Evolutionary conservation across 2,329 filamentous ascomycete genomes (phyloP), one percentile per base, ranked within the genome.

Genomic region (Cercospora sp.): DNA sequence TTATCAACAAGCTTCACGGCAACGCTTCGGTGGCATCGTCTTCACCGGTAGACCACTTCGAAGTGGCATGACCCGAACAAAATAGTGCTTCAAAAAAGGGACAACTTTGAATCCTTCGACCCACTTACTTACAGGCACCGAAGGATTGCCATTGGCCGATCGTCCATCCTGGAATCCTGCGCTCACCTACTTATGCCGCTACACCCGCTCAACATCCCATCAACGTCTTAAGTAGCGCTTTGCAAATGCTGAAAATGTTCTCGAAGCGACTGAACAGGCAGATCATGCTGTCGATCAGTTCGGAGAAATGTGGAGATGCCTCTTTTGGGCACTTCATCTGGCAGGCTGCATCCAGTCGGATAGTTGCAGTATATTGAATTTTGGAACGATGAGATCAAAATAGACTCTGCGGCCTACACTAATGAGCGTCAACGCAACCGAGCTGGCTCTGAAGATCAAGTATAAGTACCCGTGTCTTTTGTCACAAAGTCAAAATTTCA

Each of bases 281-380:
- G 30, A 55, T 65, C 69, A 63, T 69, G 66, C 58, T 67, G 68
- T 63, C 51, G 68, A 71, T 71, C 68, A 60, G 28, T 30, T 59
- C 59, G 33, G 55, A 61, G 36, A 63, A 40, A 36, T 33, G 60
- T 36, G 63, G 40, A 62, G 16, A 57, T 20, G 16, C 55, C 55
- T 33, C 42, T 23, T 58, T 30, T 42, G 23, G 36, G 59, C n/a
- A 36, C 31, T 68, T 57, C 62, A 10, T 31, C 53, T 69, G 51
- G 55, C 60, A 70, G 65, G 69, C 68, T 68, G 63, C 70, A 65
- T 70, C 68, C 65, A 68, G 60, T 67, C 62, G 55, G 60, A 40
- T 28, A 18, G 31, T 2, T 57, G 36, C 42, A 60, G 20, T 31
- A 23, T 45, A 33, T 63, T 18, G 59, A 18, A 48, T 31, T 23